phyloP scores from a whole-genome alignment of 2,329 filamentous ascomycete genomes.

The Talaromyces sp. region DNA sequence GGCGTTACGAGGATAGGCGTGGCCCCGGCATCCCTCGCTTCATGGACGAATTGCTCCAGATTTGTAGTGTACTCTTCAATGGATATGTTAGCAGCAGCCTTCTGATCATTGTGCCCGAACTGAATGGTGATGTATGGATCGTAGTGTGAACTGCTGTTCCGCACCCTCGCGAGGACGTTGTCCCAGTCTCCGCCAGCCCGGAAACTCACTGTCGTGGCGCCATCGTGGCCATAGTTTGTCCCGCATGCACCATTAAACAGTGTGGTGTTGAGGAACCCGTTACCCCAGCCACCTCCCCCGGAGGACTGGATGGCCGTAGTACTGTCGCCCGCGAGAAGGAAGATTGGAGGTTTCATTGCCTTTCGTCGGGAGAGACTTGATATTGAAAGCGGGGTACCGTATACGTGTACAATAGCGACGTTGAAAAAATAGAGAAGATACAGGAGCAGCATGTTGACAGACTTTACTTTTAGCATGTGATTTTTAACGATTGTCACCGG shows the following conservation, averaged over 20 bases:
- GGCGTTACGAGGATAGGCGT: slow-evolving; percentile 1
- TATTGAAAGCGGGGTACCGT: neutral
- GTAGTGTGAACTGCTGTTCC: neutral
- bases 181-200: slow-evolving; percentile 1
- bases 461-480: neutral
- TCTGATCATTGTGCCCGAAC: slow-evolving; percentile 7
- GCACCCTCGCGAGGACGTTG: neutral
- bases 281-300: slow-evolving; percentile 2
- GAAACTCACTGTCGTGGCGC: neutral
- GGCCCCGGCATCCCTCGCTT: neutral
- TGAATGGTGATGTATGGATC: slow-evolving; percentile 4
- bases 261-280: slow-evolving; percentile 2
- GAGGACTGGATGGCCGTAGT: slow-evolving; percentile 2
- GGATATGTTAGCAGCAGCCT: neutral
- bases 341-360: neutral
- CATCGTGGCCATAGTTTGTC: slow-evolving; percentile 1
- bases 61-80: neutral
- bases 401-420: neutral
- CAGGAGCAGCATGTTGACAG: neutral
- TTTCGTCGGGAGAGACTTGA: neutral
- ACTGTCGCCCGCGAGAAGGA: slow-evolving; percentile 1
- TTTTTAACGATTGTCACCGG: neutral
- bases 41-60: neutral
- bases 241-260: neutral
- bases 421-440: neutral